Base-by-base conservation (phyloP, 1,139 yeast species). In the Zygoascus hellenicus region DNA sequence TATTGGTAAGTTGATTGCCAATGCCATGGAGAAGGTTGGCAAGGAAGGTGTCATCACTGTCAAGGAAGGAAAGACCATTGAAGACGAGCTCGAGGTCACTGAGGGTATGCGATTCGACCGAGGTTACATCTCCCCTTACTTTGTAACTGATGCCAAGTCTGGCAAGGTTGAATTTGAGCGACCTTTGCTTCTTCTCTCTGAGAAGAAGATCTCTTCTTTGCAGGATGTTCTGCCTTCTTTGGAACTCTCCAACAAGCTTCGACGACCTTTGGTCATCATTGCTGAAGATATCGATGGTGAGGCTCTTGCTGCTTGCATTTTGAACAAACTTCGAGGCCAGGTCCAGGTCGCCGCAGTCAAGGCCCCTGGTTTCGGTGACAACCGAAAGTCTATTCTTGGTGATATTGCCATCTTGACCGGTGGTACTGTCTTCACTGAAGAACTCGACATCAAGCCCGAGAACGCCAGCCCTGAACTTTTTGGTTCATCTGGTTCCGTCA, bases 81-180 rank as follows among this genome's bases (percentile, higher is more conserved):
- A 88, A 71, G 97, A 90, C 67, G 96, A 90, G 71, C 81, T 90
- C 64, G 97, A 90, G 72, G 96, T 90, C 58, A 92, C 97, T 56
- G 98, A 92, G 75, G 98, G 98, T 75, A 92, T 92, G 98, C 84
- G 92, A 74, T 92, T 94, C 64, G 98, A 92, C 76, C 89, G 98
- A 68, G 98, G 98, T 64, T 92, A 78, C 78, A 92, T 92, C 64
- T 90, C 97, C 43, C 98, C 98, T 51, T 92, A 92, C 78, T 92
- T 92, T 71, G 88, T 92, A 72, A 92, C 98, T 63, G 90, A 92
- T 71, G 80, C 96, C 65, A 92, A 92, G 77, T 80, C 92, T 51
- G 97, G 95, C 66, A 92, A 92, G 77, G 95, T 88, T 57, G 98
- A 92, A 74, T 90, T 92, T 61, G 97, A 92, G 75, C 88, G 87